Percentiles rank a stretch among this genome's conserved stretches.
Evolutionary conservation across 345 rosid species (phyloP).

Genomic region (Pelargonium nanum): DNA sequence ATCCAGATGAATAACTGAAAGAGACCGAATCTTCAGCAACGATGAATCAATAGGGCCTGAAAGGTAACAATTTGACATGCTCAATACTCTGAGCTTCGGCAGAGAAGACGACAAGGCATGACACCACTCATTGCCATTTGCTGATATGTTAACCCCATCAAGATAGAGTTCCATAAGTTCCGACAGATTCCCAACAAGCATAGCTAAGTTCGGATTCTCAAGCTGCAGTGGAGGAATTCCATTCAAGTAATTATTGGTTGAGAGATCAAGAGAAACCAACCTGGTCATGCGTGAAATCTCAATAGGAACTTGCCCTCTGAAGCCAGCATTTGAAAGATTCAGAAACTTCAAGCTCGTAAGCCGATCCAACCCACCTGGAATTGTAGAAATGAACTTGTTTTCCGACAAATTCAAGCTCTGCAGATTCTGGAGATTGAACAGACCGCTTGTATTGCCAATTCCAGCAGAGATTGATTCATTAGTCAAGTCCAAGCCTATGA

Average conservation of each 20-base stretch:
- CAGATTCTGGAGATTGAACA: conserved; percentile 24
- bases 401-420: conserved; percentile 23
- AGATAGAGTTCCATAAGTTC: conserved; percentile 17
- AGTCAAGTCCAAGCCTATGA: conserved; percentile 27
- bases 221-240: conserved; percentile 5
- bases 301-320: conserved; percentile 28
- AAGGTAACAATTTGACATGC: conserved; percentile 18
- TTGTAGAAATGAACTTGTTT: conserved; percentile 15
- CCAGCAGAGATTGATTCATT: conserved; percentile 14
- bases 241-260: background rate
- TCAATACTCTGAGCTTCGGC: conserved; percentile 15
- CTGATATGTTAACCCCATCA: conserved; percentile 22
- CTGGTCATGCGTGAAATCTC: conserved; percentile 17
- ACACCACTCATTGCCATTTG: conserved; percentile 19
- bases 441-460: conserved; percentile 13
- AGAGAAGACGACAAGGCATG: conserved; percentile 14
- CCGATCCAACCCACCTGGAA: conserved; percentile 19
- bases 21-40: conserved; percentile 5
- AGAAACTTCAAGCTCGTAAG: conserved; percentile 19
- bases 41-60: conserved; percentile 23
- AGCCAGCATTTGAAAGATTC: conserved; percentile 36
- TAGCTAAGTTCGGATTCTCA: conserved; percentile 15
- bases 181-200: conserved; percentile 13
- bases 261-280: conserved; percentile 29
- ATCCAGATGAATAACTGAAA: conserved; percentile 15